A percentile compares a stretch with the other conserved stretches of the same genome.
Conservation (phyloP, 1,284 basidiomycete genomes). For the Ustanciosporium gigantosporum region DNA sequence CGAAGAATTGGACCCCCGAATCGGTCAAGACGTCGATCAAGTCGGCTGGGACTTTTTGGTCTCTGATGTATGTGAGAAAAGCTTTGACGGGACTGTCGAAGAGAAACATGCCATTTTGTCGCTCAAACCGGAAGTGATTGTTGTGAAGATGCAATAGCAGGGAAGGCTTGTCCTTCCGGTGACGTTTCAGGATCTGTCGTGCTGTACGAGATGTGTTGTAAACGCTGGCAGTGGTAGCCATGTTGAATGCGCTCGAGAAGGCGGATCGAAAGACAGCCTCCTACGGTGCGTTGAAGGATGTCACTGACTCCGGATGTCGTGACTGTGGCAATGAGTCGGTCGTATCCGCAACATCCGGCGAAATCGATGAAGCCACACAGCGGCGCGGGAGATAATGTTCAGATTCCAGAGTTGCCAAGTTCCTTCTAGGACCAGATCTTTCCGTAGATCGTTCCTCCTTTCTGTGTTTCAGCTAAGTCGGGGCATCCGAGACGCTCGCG, state of each 20-base stretch:
- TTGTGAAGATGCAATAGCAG: constrained; percentile 54
- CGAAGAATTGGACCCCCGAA: constrained; percentile 52
- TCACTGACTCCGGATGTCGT: too few species aligned
- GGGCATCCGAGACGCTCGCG: too few species aligned
- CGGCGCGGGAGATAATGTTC: too few species aligned
- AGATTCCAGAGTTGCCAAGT: too few species aligned
- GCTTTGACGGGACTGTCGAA: constrained; percentile 56
- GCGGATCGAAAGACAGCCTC: too few species aligned
- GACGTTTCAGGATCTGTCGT: constrained; percentile 54
- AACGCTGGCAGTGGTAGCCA: constrained; percentile 57
- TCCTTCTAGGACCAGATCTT: too few species aligned
- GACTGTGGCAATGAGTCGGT: too few species aligned
- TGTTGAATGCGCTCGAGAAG: constrained; percentile 11
- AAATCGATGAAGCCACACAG: too few species aligned
- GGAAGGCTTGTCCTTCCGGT: constrained; percentile 54
- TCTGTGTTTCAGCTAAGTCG: too few species aligned
- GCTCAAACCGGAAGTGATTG: constrained; percentile 55
- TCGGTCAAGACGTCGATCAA: constrained; percentile 53
- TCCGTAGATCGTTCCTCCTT: too few species aligned
- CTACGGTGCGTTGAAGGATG: too few species aligned
- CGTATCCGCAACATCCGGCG: too few species aligned
- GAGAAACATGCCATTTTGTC: constrained; percentile 55
- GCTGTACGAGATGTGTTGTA: constrained; percentile 58
- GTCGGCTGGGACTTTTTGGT: constrained; percentile 53
- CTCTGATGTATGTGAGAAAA: constrained; percentile 50